Percentiles rank a stretch among this genome's conserved stretches.
phyloP scores from a whole-genome alignment of 345 rosid genomes.

The Salix purpurea region DNA sequence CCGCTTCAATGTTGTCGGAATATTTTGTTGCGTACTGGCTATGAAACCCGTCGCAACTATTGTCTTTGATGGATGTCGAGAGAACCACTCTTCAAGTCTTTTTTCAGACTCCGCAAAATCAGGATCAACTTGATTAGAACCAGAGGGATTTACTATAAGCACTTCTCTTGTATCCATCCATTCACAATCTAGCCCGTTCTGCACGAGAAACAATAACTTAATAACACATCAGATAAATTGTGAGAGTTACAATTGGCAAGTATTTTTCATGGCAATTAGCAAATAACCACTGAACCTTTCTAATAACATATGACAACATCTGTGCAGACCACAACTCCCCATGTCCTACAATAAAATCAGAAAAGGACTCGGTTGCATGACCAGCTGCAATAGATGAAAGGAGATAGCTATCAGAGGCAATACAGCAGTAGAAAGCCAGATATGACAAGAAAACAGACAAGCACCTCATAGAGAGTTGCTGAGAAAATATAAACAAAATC shows the following conservation, averaged over 20 bases:
- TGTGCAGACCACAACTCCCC: slow-evolving; percentile 99
- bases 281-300: slow-evolving; percentile 50
- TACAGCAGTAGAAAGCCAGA: neutral
- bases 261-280: neutral
- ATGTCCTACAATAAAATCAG: slow-evolving; percentile 93
- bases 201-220: slow-evolving; percentile 10
- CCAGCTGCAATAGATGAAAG: slow-evolving; percentile 55
- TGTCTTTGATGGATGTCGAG: slow-evolving; percentile 52
- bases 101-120: slow-evolving; percentile 70
- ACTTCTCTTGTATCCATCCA: slow-evolving; percentile 99
- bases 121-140: slow-evolving; percentile 94
- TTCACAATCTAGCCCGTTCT: slow-evolving; percentile 71
- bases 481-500: neutral
- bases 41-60: slow-evolving; percentile 95
- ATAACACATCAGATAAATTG: neutral
- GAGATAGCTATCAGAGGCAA: neutral
- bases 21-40: slow-evolving; percentile 89
- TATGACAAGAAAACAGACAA: neutral
- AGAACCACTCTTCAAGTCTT: slow-evolving; percentile 81
- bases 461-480: neutral
- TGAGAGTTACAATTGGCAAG: neutral
- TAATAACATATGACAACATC: slow-evolving; percentile 68
- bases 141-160: slow-evolving; percentile 79
- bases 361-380: slow-evolving; percentile 90
- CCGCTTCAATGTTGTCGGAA: slow-evolving; percentile 96